phyloP scores from a whole-genome alignment of 768 basidiomycete species.

The Suillus clintonianus region DNA sequence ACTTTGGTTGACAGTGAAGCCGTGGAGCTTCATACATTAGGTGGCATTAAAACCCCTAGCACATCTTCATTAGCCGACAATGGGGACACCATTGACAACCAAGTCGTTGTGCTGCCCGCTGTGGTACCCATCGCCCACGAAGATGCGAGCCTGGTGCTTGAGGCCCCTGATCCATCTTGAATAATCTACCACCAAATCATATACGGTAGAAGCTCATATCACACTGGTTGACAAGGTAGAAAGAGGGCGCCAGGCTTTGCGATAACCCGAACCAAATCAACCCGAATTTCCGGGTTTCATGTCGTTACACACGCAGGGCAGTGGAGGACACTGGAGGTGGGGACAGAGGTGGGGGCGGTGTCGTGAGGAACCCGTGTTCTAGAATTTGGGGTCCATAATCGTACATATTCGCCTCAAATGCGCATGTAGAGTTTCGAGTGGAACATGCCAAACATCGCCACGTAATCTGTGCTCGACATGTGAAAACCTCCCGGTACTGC shows the following conservation, averaged over 20 bases:
- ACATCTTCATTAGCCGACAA: neutral
- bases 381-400: neutral
- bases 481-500: neutral
- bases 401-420: neutral
- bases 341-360: no score
- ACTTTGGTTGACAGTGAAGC: neutral
- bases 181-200: neutral
- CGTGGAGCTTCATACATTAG: neutral
- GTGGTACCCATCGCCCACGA: neutral
- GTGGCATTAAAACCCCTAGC: neutral
- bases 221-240: constrained; percentile 1
- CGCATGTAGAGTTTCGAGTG: neutral
- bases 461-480: neutral
- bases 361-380: neutral
- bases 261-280: constrained; percentile 18
- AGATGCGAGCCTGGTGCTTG: neutral
- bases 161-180: neutral
- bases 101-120: neutral
- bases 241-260: neutral
- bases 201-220: neutral
- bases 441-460: neutral
- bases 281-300: neutral
- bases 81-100: neutral
- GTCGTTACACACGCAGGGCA: neutral
- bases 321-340: neutral